phyloP scores from a whole-genome alignment of 1,284 basidiomycete genomes.

The Trichosporon sp. region DNA sequence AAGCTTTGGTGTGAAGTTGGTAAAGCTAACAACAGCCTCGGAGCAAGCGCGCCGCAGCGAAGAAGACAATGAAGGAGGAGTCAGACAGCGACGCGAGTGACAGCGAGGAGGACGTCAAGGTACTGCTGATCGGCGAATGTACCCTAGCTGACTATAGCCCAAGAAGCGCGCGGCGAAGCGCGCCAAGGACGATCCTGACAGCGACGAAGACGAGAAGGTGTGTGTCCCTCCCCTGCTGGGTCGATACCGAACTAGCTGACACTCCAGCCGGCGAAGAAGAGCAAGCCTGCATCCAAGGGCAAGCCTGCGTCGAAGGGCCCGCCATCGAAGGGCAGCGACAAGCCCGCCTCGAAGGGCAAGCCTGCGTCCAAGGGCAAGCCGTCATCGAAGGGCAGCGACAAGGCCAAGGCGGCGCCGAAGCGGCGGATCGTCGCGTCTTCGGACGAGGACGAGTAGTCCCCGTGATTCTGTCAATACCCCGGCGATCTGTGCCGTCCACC shows the following conservation, averaged over 20 bases:
- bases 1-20: neutral
- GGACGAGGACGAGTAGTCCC: conserved; percentile 8
- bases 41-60: conserved; percentile 1
- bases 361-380: conserved; percentile 15
- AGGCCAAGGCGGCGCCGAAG: conserved; percentile 9
- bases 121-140: neutral
- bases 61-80: neutral
- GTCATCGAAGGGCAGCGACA: conserved; percentile 10
- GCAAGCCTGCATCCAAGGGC: conserved; percentile 6
- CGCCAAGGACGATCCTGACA: neutral
- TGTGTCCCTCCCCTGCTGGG: neutral
- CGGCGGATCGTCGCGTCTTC: conserved; percentile 2
- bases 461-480: too few relatives aligned
- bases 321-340: conserved; percentile 3
- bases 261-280: neutral
- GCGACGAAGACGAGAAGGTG: neutral
- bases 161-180: neutral
- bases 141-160: neutral
- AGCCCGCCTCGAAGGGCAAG: neutral
- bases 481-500: neutral
- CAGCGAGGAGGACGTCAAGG: conserved; percentile 16
- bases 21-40: neutral
- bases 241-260: neutral
- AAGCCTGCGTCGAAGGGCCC: conserved; percentile 10
- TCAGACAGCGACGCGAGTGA: neutral